phyloP scores from a whole-genome alignment of 2,329 filamentous ascomycete species.

The Hymenotorrendiella dingleyae region DNA sequence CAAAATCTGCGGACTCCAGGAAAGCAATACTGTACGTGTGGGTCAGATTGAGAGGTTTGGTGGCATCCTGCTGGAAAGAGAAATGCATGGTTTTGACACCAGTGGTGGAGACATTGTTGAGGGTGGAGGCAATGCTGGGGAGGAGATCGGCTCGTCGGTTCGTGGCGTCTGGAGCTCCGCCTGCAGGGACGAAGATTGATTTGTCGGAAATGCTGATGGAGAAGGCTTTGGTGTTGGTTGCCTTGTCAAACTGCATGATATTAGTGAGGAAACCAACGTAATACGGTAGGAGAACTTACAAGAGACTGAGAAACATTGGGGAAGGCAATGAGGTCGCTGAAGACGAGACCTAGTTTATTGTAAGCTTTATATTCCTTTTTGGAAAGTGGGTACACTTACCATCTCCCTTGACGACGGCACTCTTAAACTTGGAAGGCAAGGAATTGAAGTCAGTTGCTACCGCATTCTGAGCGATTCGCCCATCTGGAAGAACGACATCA shows the following conservation, averaged over 20 bases:
- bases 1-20: slow-evolving; percentile 41
- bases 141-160: slow-evolving; percentile 55
- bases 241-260: slow-evolving; percentile 9
- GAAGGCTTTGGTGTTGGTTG: slow-evolving; percentile 12
- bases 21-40: slow-evolving; percentile 55
- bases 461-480: not conserved
- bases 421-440: slow-evolving; percentile 20
- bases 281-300: not conserved
- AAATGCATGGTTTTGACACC: slow-evolving; percentile 57
- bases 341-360: not conserved
- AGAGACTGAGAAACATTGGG: not conserved
- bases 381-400: slow-evolving; percentile 4
- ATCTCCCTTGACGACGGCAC: slow-evolving; percentile 25
- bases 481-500: not conserved
- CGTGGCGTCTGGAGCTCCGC: slow-evolving; percentile 44
- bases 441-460: slow-evolving; percentile 20
- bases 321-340: not conserved
- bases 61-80: slow-evolving; percentile 45
- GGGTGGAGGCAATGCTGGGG: slow-evolving; percentile 39
- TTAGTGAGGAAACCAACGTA: not conserved
- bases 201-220: slow-evolving; percentile 44
- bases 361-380: not conserved
- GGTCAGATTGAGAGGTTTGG: slow-evolving; percentile 47
- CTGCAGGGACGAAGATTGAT: slow-evolving; percentile 48
- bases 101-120: slow-evolving; percentile 42